A percentile compares a stretch with the other conserved stretches of the same genome.
These are phyloP conservation scores for Daldinia loculata DNA, from an alignment of 495 filamentous ascomycete genomes.

Conservation along the genomic window DNA sequence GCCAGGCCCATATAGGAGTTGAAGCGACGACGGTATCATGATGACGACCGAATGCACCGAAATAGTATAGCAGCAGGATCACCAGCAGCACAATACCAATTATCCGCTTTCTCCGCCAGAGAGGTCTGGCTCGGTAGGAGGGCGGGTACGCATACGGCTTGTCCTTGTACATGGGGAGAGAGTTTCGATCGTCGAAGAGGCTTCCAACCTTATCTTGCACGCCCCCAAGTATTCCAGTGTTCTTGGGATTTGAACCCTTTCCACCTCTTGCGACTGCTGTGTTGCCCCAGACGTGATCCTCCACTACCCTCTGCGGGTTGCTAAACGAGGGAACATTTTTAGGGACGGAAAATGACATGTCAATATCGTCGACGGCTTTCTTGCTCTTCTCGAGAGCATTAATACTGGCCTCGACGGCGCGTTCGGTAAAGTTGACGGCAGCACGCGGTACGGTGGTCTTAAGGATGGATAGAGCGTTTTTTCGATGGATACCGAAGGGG, in stretches of 20 bases:
- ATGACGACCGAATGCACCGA: conserved; percentile 60
- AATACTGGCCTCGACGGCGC: conserved; percentile 51
- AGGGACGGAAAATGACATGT: conserved; percentile 73
- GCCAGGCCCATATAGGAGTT: conserved; percentile 55
- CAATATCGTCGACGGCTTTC: conserved; percentile 50
- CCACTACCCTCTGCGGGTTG: conserved; percentile 71
- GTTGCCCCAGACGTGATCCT: conserved; percentile 73
- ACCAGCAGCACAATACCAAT: conserved; percentile 51
- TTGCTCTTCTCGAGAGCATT: conserved; percentile 55
- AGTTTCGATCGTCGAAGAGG: conserved; percentile 63
- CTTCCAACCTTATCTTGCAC: conserved; percentile 55
- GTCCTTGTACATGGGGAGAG: conserved; percentile 97
- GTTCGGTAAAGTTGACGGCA: conserved; percentile 51
- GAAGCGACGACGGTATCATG: conserved; percentile 44
- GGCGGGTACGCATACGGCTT: conserved; percentile 83
- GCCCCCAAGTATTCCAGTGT: conserved; percentile 53
- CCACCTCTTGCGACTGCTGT: conserved; percentile 44
- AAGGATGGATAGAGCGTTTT: conserved; percentile 57
- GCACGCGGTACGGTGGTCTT: conserved; percentile 51
- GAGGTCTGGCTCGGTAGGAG: conserved; percentile 57
- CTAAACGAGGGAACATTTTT: conserved; percentile 76
- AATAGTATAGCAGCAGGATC: conserved; percentile 65
- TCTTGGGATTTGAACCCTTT: conserved; percentile 34
- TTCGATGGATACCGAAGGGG: conserved; percentile 60
- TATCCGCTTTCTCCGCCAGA: conserved; percentile 62